A percentile compares a stretch with the other conserved stretches of the same genome.
Conservation (phyloP, 176 grass and related monocot genomes). For the Typha latifolia region DNA sequence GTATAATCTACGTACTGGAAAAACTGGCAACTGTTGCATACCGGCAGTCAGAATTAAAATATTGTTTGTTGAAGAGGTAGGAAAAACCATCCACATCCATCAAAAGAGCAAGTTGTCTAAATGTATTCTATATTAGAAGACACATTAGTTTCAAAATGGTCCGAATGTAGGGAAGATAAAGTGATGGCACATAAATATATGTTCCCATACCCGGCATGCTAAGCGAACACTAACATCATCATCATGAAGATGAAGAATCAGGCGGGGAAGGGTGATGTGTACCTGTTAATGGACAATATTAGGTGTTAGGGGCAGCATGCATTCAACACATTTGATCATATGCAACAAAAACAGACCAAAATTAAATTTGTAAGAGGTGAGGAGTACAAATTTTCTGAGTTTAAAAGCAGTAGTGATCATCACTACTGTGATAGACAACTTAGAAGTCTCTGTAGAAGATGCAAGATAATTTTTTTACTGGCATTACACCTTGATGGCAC, state of each 20-base stretch:
- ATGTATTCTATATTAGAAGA: constrained; percentile 53
- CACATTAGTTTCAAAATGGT: constrained; percentile 14
- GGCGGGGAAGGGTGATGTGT: constrained; percentile 36
- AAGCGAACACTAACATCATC: constrained; percentile 53
- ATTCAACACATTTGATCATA: neutral
- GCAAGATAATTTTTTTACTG: no score
- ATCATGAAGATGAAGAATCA: constrained; percentile 56
- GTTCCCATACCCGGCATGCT: constrained; percentile 51
- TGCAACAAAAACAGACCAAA: neutral
- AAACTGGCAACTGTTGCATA: constrained; percentile 15
- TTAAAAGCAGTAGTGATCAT: neutral
- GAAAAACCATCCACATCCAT: constrained; percentile 76
- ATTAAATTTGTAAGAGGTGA: no score
- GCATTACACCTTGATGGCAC: neutral
- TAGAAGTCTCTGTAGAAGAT: no score
- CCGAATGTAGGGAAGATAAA: constrained; percentile 6
- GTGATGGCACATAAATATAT: neutral
- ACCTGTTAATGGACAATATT: constrained; percentile 20
- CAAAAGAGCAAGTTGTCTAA: constrained; percentile 61
- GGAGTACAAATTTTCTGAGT: neutral
- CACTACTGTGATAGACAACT: neutral
- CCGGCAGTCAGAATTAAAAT: constrained; percentile 83
- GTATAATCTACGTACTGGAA: neutral
- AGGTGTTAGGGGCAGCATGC: neutral
- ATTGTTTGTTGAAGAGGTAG: constrained; percentile 59